Base-by-base conservation (phyloP, 1,284 basidiomycete genomes). In the Vanrija pseudolonga region DNA sequence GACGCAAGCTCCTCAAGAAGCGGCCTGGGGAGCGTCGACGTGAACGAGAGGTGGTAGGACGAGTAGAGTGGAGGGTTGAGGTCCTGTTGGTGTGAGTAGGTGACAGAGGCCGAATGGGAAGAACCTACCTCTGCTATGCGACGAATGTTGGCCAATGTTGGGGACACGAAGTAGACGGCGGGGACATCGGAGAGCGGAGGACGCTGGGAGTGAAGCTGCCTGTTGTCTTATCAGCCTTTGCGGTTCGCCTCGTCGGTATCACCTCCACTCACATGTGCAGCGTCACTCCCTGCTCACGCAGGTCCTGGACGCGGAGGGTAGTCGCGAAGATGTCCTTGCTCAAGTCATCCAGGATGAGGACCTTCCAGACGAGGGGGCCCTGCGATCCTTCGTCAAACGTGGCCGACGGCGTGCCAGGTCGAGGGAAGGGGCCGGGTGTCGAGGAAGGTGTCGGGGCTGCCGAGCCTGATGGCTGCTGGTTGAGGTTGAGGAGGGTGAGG, bases 281-380 rank as follows among this genome's bases (percentile, higher is more conserved):
- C 5, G 95, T 99, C 43, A 99, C 92, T 28, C 96, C 96, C 51
- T 91, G 89, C 69, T 98, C 94, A 50, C 96, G 83, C 57, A 99
- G 80, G 76, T 98, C 96, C 74, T 97, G 94, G 1, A 99, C 96
- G 52, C 94, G 84, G 63, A 99, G 77, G 17, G 91, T 89, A 0
- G 96, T 98, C 11, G 95, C 94, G 28, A 99, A 82, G 28, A 98
- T 87, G 72, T 98, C 95, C 74, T 98, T 96, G 48, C 92, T 95
- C 61, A 88, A 84, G 70, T 95, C 90, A 76, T 99, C 96, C 59
- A 98, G 81, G 1, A 99, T 86, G 8, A 99, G 81, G 8, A 98
- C 87, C 77, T 98, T 99, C 95, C 96, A 99, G 5, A 96, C 86
- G 5, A 90, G 85, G 26, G 91, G 89, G 0, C 83, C 84, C n/a